These are phyloP conservation scores for Microthlaspi erraticum DNA, from an alignment of 345 rosid genomes.

Conservation along the genomic window DNA sequence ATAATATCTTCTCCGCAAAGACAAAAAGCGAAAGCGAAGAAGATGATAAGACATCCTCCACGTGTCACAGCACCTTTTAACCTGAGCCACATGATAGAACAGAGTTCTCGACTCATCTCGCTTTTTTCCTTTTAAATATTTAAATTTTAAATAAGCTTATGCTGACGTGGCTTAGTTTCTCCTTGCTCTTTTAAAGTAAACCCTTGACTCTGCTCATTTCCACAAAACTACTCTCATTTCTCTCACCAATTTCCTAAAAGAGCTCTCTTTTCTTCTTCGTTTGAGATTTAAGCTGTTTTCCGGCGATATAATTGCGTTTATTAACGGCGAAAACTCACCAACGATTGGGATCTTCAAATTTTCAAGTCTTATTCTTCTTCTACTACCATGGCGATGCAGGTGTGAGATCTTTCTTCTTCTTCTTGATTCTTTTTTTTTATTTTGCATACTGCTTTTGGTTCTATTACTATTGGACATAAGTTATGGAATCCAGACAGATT, in stretches of 20 bases:
- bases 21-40: constrained; percentile 42
- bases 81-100: constrained; percentile 72
- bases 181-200: constrained; percentile 36
- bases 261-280: constrained; percentile 6
- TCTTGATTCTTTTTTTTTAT: not conserved
- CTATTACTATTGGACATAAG: constrained; percentile 7
- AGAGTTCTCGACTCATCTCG: constrained; percentile 52
- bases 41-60: constrained; percentile 33
- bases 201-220: constrained; percentile 11
- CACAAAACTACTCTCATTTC: constrained; percentile 10
- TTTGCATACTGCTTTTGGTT: not conserved
- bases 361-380: constrained; percentile 32
- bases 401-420: constrained; percentile 30
- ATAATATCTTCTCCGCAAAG: constrained; percentile 46
- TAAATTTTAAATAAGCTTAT: not conserved
- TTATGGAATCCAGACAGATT: constrained; percentile 16
- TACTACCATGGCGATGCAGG: constrained; percentile 42
- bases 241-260: not conserved
- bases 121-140: not conserved
- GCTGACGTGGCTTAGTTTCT: constrained; percentile 67
- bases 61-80: constrained; percentile 46
- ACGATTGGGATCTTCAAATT: not conserved
- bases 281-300: not conserved
- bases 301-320: not conserved
- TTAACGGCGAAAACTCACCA: not conserved